phyloP scores from a whole-genome alignment of 306 rosid genomes.

The Ziziphus jujuba region DNA sequence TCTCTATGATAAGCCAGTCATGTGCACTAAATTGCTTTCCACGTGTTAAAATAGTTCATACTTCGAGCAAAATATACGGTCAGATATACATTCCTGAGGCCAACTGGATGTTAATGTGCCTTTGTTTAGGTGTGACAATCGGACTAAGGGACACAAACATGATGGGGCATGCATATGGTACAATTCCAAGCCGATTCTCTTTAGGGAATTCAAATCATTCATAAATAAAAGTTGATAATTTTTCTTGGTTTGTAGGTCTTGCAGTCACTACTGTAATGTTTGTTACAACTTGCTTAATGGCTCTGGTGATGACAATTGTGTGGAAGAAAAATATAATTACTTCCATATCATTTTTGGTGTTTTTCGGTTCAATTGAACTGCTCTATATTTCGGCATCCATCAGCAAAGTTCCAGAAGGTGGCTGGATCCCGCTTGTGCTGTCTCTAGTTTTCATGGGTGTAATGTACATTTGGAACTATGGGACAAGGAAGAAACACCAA shows the following conservation, averaged over 20 bases:
- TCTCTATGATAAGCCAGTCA: conserved; percentile 69
- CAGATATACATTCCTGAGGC: conserved; percentile 78
- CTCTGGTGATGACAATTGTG: conserved; percentile 56
- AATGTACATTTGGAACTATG: conserved; percentile 70
- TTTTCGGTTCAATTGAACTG: conserved; percentile 62
- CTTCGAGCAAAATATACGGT: conserved; percentile 65
- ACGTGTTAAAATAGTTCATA: conserved; percentile 55
- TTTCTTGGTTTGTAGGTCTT: conserved; percentile 50
- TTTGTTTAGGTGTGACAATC: conserved; percentile 59
- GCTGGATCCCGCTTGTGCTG: conserved; percentile 57
- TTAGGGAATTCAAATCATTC: neutral
- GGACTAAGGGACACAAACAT: conserved; percentile 63
- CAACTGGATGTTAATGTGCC: conserved; percentile 79
- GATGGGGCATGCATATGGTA: conserved; percentile 81
- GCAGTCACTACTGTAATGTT: conserved; percentile 66
- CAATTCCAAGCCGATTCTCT: conserved; percentile 3
- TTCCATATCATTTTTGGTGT: conserved; percentile 46
- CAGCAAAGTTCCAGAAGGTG: conserved; percentile 60
- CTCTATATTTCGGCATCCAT: conserved; percentile 62
- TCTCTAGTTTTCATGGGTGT: conserved; percentile 43
- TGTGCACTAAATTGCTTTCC: conserved; percentile 73
- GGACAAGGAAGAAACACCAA: conserved; percentile 62
- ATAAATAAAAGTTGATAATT: conserved; percentile 21
- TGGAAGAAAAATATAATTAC: conserved; percentile 54
- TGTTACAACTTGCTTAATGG: conserved; percentile 76